Evolutionary conservation across 495 filamentous ascomycete genomes (phyloP).

Genomic region (Xylaria scruposa): DNA sequence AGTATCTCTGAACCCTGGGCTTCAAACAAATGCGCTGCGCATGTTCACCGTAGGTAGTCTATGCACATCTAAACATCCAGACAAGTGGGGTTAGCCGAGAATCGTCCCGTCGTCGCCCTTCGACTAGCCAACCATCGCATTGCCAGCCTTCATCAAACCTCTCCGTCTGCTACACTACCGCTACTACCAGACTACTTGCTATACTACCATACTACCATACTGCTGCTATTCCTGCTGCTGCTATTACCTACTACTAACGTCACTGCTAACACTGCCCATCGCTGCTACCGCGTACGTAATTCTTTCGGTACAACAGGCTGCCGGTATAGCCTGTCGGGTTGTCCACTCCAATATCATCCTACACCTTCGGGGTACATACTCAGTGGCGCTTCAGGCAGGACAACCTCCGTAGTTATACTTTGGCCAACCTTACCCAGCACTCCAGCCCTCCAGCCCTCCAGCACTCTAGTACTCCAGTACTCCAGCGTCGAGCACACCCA

Average conservation of each 20-base stretch:
- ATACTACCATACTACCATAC: background rate
- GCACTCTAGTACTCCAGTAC: background rate
- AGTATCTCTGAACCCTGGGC: conserved; percentile 9
- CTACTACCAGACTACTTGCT: too few species aligned
- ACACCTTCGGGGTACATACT: conserved; percentile 15
- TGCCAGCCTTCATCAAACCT: conserved; percentile 9
- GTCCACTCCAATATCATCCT: conserved; percentile 10
- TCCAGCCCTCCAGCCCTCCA: background rate
- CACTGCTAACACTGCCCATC: background rate
- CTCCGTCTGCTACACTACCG: conserved; percentile 13
- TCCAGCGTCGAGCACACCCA: conserved; percentile 26
- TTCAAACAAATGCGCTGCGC: conserved; percentile 18
- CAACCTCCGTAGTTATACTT: conserved; percentile 16
- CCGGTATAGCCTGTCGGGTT: background rate
- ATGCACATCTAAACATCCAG: conserved; percentile 3
- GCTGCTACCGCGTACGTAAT: background rate
- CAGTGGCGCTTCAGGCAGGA: conserved; percentile 16
- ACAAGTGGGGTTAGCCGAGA: conserved; percentile 23
- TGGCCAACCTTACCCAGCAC: conserved; percentile 17
- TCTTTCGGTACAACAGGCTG: background rate
- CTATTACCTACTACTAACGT: background rate
- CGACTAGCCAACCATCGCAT: conserved; percentile 6
- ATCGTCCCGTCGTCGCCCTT: conserved; percentile 6
- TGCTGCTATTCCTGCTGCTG: background rate
- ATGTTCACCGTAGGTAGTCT: conserved; percentile 18